Percentiles rank a stretch among this genome's conserved stretches.
phyloP scores from a whole-genome alignment of 192 early-diverging fungal species.

The Coemansia sp. region DNA sequence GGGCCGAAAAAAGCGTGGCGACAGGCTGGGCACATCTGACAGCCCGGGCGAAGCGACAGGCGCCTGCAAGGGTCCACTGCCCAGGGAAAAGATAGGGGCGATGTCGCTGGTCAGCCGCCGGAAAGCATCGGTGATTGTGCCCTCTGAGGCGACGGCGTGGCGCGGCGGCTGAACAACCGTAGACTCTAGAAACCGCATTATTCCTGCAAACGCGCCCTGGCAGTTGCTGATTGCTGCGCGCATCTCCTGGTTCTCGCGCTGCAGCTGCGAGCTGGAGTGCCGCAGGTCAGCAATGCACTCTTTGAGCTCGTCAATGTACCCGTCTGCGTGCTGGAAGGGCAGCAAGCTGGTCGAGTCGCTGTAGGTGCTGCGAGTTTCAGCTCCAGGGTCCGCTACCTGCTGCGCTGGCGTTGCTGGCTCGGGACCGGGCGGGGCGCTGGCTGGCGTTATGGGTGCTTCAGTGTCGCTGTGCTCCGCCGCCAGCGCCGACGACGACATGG shows the following conservation, averaged over 20 bases:
- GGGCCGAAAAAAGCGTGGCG: not conserved
- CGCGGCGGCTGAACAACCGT: constrained; percentile 34
- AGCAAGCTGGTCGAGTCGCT: not conserved
- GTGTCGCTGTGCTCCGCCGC: not conserved
- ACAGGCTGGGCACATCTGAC: not conserved
- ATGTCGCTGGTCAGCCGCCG: constrained; percentile 29
- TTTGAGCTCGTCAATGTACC: constrained; percentile 22
- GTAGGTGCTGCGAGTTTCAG: not conserved
- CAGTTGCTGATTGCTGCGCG: constrained; percentile 23
- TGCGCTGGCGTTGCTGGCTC: constrained; percentile 5
- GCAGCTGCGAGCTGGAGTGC: constrained; percentile 34
- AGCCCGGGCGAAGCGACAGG: not conserved
- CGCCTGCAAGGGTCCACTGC: not conserved
- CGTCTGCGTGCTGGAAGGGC: constrained; percentile 2
- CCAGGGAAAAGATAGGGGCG: constrained; percentile 16
- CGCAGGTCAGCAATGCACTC: constrained; percentile 28
- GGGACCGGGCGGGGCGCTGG: not conserved
- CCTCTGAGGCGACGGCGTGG: constrained; percentile 6
- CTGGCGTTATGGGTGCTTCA: not conserved
- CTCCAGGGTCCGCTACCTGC: not conserved
- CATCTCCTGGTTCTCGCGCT: constrained; percentile 45
- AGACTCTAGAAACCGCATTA: constrained; percentile 42
- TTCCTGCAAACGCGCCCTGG: constrained; percentile 42
- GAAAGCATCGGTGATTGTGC: constrained; percentile 26
- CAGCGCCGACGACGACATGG: not conserved